Evolutionary conservation across 2,329 filamentous ascomycete species (phyloP).

Genomic region (Neofusicoccum parvum): DNA sequence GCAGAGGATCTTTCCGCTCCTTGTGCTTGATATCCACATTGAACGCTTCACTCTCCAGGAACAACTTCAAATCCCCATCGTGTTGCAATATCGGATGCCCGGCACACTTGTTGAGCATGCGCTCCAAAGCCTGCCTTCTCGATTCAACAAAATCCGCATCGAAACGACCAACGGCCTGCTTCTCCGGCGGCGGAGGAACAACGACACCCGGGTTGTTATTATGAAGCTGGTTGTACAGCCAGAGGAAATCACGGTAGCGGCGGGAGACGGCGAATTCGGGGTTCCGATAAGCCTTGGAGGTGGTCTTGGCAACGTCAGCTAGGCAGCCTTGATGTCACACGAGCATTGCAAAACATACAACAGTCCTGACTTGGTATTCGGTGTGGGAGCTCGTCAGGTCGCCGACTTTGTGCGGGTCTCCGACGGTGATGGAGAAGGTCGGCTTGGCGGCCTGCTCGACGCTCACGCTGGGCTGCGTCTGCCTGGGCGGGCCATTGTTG

Average conservation of each 20-base stretch:
- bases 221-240: slow-evolving; percentile 94
- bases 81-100: slow-evolving; percentile 88
- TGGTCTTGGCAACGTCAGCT: slow-evolving; percentile 62
- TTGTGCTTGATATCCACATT: slow-evolving; percentile 98
- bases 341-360: slow-evolving; percentile 57
- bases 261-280: slow-evolving; percentile 91
- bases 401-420: slow-evolving; percentile 96
- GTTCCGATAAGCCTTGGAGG: slow-evolving; percentile 92
- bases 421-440: slow-evolving; percentile 85
- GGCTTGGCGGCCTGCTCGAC: slow-evolving; percentile 93
- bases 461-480: slow-evolving; percentile 76
- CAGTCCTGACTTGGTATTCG: slow-evolving; percentile 93
- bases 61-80: slow-evolving; percentile 91
- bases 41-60: slow-evolving; percentile 94
- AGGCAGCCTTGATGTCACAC: neutral
- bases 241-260: slow-evolving; percentile 94
- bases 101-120: slow-evolving; percentile 97
- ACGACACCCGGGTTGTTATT: slow-evolving; percentile 94
- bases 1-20: slow-evolving; percentile 82
- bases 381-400: slow-evolving; percentile 97
- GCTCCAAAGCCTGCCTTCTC: slow-evolving; percentile 84
- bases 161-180: slow-evolving; percentile 94
- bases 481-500: slow-evolving; percentile 51
- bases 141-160: slow-evolving; percentile 97
- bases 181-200: slow-evolving; percentile 93